phyloP scores from a whole-genome alignment of 805 yeast species.

The Lipomyces kockii region DNA sequence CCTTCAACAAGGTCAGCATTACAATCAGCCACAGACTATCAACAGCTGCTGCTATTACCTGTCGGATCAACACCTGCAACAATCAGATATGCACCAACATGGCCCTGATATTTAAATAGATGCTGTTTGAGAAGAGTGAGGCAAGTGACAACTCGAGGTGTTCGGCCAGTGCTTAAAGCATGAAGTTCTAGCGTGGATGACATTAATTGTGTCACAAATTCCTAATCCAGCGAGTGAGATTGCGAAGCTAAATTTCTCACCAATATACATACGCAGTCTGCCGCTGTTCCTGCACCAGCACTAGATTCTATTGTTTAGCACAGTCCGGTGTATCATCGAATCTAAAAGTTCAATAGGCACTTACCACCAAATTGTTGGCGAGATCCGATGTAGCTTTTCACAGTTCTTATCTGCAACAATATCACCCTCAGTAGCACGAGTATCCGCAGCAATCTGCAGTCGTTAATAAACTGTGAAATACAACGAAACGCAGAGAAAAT shows the following conservation, averaged over 20 bases:
- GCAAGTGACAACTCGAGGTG: constrained; percentile 92
- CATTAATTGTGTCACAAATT: constrained; percentile 93
- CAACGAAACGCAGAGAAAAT: background rate
- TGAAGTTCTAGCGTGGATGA: constrained; percentile 91
- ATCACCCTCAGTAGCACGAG: constrained; percentile 95
- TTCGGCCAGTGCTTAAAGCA: constrained; percentile 77
- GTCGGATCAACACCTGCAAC: constrained; percentile 98
- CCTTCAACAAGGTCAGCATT: constrained; percentile 21
- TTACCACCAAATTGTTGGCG: constrained; percentile 76
- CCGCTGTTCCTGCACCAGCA: constrained; percentile 99
- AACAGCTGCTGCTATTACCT: constrained; percentile 53
- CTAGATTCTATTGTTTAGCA: constrained; percentile 44
- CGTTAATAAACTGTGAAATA: background rate
- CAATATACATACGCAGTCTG: constrained; percentile 66
- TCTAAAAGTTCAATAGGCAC: background rate
- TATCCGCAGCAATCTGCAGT: constrained; percentile 85
- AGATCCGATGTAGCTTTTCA: constrained; percentile 84
- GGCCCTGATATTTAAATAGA: constrained; percentile 95
- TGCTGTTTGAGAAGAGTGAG: constrained; percentile 93
- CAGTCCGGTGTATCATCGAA: background rate
- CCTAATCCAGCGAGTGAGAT: constrained; percentile 44
- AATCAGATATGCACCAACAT: constrained; percentile 94
- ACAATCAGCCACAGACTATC: background rate
- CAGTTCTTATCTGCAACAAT: constrained; percentile 98
- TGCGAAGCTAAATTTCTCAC: background rate